Percentiles rank a stretch among this genome's conserved stretches.
These are phyloP conservation scores for Fraxinus dipetala DNA, from an alignment of 305 asterid genomes.

Conservation along the genomic window DNA sequence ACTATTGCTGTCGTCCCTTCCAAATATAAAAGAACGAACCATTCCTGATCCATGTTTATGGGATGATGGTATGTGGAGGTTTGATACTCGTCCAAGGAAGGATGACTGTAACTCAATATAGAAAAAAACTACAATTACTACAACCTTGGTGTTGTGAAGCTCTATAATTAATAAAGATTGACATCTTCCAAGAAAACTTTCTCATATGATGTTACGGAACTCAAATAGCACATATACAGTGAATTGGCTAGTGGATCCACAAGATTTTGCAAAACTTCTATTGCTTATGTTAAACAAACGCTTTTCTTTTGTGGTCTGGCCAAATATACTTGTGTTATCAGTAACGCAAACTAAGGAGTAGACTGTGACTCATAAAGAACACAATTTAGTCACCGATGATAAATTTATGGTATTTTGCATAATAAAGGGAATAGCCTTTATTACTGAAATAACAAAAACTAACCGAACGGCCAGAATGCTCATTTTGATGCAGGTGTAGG, in stretches of 20 bases:
- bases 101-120: slow-evolving; percentile 59
- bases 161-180: neutral
- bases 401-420: neutral
- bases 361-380: neutral
- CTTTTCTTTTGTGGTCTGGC: neutral
- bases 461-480: neutral
- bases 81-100: slow-evolving; percentile 68
- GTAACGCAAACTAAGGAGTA: neutral
- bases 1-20: slow-evolving; percentile 86
- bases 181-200: neutral
- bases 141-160: neutral
- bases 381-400: neutral
- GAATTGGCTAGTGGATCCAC: neutral
- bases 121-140: slow-evolving; percentile 7
- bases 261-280: slow-evolving; percentile 5
- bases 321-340: neutral
- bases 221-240: neutral
- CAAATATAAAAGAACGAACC: slow-evolving; percentile 74
- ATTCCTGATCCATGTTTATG: slow-evolving; percentile 60
- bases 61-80: slow-evolving; percentile 51
- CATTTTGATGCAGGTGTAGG: slow-evolving; percentile 5
- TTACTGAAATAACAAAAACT: neutral
- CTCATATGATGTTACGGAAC: neutral
- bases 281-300: slow-evolving; percentile 3
- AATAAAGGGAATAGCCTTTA: neutral